Conservation (phyloP, 2,329 filamentous ascomycete genomes). For the Cladosporium sphaerospermum region DNA sequence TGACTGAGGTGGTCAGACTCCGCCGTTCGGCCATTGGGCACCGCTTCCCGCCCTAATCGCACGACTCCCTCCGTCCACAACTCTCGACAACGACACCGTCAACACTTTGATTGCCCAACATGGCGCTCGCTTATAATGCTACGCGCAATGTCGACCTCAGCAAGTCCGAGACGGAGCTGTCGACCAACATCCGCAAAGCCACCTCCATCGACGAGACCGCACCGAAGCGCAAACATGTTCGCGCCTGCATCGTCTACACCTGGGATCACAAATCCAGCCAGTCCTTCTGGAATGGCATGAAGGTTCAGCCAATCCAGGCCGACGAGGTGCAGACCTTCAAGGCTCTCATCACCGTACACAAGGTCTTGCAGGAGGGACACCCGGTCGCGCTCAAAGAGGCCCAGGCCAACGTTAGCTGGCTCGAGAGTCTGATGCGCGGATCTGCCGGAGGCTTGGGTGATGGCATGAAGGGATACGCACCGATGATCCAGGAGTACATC, state of each 20-base stretch:
- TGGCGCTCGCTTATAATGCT: conserved; percentile 31
- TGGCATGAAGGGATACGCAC: conserved; percentile 61
- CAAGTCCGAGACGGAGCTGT: conserved; percentile 60
- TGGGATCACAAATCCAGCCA: conserved; percentile 97
- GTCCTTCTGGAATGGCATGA: conserved; percentile 97
- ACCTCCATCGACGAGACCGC: conserved; percentile 56
- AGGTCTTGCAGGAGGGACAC: conserved; percentile 94
- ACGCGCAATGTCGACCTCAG: conserved; percentile 55
- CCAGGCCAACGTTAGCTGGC: conserved; percentile 80
- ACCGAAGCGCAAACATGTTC: conserved; percentile 86
- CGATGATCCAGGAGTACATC: conserved; percentile 93
- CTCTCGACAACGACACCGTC: not conserved
- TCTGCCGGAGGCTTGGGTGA: conserved; percentile 71
- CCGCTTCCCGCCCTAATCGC: not conserved
- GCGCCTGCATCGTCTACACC: conserved; percentile 95
- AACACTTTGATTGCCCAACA: not conserved
- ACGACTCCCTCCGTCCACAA: not conserved
- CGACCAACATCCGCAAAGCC: conserved; percentile 62
- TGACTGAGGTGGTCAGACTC: no score
- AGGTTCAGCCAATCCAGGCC: conserved; percentile 98
- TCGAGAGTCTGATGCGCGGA: conserved; percentile 84
- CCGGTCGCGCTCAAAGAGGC: conserved; percentile 81
- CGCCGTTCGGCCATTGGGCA: not conserved
- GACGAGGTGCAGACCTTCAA: conserved; percentile 99
- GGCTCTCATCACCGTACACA: conserved; percentile 92